phyloP scores from a whole-genome alignment of 208 protist genomes.

The Leishmania tropica region DNA sequence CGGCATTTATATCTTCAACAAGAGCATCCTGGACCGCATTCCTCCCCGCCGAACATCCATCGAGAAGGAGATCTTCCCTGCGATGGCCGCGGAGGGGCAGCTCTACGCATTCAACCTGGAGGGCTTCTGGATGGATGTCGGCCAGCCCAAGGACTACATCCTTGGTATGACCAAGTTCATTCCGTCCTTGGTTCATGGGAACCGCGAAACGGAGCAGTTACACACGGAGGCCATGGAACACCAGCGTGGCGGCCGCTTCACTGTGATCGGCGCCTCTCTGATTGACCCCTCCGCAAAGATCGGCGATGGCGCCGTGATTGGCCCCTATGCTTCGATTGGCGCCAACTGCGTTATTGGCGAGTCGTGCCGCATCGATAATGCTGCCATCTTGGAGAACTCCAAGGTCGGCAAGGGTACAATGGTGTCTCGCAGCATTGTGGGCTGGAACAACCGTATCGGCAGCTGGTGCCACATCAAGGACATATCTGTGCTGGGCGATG shows the following conservation, averaged over 20 bases:
- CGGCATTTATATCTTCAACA: conserved; percentile 97
- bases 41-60: conserved; percentile 93
- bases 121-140: conserved; percentile 99
- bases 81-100: conserved; percentile 92
- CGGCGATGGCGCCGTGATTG: conserved; percentile 92
- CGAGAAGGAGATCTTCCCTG: conserved; percentile 97
- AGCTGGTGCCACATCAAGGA: conserved; percentile 94
- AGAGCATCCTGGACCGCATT: conserved; percentile 95
- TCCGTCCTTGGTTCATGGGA: conserved; percentile 46
- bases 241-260: conserved; percentile 33
- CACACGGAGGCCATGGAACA: conserved; percentile 36
- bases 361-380: conserved; percentile 78
- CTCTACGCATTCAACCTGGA: conserved; percentile 96
- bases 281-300: conserved; percentile 93
- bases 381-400: conserved; percentile 89
- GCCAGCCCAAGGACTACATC: conserved; percentile 96
- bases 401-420: conserved; percentile 80
- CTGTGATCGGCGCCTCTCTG: conserved; percentile 78
- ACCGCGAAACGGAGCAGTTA: conserved; percentile 35
- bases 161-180: conserved; percentile 90
- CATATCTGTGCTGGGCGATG: conserved; percentile 95
- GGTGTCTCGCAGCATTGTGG: conserved; percentile 94
- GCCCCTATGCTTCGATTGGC: conserved; percentile 96
- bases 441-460: conserved; percentile 95
- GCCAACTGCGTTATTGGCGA: conserved; percentile 93